A percentile compares a stretch with the other conserved stretches of the same genome.
Conservation (phyloP, 163 green algal genomes). For the Volvox carteri region DNA sequence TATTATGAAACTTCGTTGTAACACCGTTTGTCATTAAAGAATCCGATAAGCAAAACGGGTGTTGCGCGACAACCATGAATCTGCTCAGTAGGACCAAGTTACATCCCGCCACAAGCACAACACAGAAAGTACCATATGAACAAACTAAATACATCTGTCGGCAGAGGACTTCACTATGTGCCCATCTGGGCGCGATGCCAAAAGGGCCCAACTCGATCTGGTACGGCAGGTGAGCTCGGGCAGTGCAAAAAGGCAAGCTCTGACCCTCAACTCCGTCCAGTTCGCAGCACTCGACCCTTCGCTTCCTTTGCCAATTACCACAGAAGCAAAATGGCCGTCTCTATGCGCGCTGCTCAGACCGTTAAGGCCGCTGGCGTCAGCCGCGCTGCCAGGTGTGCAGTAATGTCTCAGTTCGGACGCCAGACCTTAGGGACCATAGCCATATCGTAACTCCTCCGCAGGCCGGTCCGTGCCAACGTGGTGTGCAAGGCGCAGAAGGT, state of each 20-base stretch:
- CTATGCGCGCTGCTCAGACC: constrained; percentile 38
- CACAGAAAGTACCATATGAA: no score
- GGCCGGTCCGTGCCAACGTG: constrained; percentile 42
- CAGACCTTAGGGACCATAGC: background rate
- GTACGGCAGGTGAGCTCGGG: constrained; percentile 24
- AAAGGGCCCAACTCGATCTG: constrained; percentile 33
- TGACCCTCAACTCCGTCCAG: constrained; percentile 3
- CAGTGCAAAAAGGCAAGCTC: background rate
- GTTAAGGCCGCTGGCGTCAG: constrained; percentile 29
- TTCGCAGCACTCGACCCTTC: constrained; percentile 31
- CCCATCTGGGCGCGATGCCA: constrained; percentile 15
- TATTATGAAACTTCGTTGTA: no score
- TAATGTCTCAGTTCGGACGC: background rate
- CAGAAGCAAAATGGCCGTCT: constrained; percentile 53
- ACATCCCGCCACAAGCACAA: no score
- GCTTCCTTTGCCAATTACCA: constrained; percentile 28
- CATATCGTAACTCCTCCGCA: background rate
- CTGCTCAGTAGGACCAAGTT: no score
- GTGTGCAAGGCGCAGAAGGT: constrained; percentile 75
- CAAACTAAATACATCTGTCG: no score
- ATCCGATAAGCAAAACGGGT: no score
- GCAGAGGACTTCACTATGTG: no score
- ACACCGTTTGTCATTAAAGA: no score
- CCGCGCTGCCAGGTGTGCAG: constrained; percentile 41
- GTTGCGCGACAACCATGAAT: no score